Percentiles rank a stretch among this genome's conserved stretches.
Evolutionary conservation across 495 filamentous ascomycete genomes (phyloP).

Genomic region (Xanthoparmelia taractica): DNA sequence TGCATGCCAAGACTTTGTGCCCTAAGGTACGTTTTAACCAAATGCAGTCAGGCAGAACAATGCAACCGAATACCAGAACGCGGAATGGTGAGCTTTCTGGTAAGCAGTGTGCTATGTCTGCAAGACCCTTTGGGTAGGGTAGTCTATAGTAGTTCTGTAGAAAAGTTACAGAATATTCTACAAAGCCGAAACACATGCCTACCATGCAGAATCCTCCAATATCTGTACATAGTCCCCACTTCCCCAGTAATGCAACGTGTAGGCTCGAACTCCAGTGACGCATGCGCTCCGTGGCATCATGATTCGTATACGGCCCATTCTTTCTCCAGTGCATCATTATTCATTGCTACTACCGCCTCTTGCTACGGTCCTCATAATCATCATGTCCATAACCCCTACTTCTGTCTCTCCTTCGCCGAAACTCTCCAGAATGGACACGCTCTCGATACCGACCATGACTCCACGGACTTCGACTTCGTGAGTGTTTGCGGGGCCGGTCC

Average conservation of each 20-base stretch:
- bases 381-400: conserved; percentile 20
- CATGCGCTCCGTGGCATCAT: neutral
- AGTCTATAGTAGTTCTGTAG: neutral
- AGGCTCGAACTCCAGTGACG: neutral
- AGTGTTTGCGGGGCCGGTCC: conserved; percentile 28
- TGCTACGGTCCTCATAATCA: conserved; percentile 27
- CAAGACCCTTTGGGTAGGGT: neutral
- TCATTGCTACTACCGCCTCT: conserved; percentile 11
- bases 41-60: neutral
- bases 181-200: neutral
- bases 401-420: conserved; percentile 22
- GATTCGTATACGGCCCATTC: neutral
- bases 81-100: neutral
- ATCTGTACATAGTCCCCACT: neutral
- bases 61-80: neutral
- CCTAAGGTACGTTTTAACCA: neutral
- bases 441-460: conserved; percentile 24
- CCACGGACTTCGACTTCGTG: conserved; percentile 48
- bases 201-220: neutral
- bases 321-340: neutral
- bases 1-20: conserved; percentile 11
- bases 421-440: conserved; percentile 11
- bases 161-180: neutral
- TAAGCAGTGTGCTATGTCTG: neutral
- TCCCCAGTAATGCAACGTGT: neutral